Base-by-base conservation (phyloP, 805 yeast genomes). In the Candida pseudoglaebosa region DNA sequence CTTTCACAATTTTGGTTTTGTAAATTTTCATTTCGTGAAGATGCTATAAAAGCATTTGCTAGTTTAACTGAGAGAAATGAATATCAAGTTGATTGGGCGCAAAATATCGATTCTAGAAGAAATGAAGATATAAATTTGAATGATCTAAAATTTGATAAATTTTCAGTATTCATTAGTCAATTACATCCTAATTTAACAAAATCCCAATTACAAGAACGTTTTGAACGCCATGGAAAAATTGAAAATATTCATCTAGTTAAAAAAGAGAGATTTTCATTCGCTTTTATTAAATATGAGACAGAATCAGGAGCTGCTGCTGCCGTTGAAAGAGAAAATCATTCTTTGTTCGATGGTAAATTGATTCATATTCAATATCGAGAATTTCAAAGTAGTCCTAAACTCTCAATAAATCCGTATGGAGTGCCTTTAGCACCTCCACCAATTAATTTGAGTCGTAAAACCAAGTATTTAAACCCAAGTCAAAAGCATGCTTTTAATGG, bases 281-380 rank as follows among this genome's bases (percentile, higher is more conserved):
- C 95, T 1, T 87, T 88, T 52, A 75, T 88, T 43, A 76, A 76
- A 41, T 88, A 67, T 52, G 69, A 67, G 24, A 67, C 72, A 8
- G 89, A 82, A 49, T 71, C 73, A 16, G 77, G 93, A 16, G 95
- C 95, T 5, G 95, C 93, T 4, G 72, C 85, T 34, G 95, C 96
- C 1, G 86, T 88, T 38, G 95, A 87, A 57, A 71, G 80, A 44
- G 93, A 85, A 54, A 87, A 89, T 54, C 95, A 87, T 60, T 72
- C 95, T 2, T 74, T 81, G 57, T 78, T 88, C 53, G 63, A 77
- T 50, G 78, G 77, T 41, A 81, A 75, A 56, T 82, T 91, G 6
- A 83, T 88, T 70, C 93, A 84, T 57, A 96, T 88, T 34, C 95
- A 86, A 59, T 85, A 82, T 55, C 75, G 85, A 41, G 93, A 84